These are phyloP conservation scores for Alternaria gaisen DNA, from an alignment of 2,329 filamentous ascomycete genomes.

Conservation along the genomic window DNA sequence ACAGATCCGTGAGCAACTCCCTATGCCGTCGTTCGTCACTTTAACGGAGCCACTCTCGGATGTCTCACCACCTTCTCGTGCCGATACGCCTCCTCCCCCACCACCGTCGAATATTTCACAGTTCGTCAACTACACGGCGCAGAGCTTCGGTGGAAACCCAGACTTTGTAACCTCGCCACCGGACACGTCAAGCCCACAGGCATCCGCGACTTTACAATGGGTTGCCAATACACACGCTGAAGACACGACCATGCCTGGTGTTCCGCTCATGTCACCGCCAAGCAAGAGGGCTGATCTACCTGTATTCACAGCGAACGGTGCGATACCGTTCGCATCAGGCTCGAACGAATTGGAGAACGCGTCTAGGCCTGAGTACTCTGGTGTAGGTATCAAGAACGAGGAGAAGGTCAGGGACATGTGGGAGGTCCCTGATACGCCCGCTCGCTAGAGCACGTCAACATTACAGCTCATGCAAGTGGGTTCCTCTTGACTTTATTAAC, in stretches of 20 bases:
- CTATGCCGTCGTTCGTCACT: conserved; percentile 43
- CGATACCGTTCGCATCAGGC: conserved; percentile 49
- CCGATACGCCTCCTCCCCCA: conserved; percentile 51
- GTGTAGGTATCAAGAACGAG: conserved; percentile 11
- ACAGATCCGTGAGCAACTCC: conserved; percentile 49
- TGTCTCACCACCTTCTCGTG: conserved; percentile 41
- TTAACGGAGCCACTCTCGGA: conserved; percentile 29
- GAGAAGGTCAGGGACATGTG: conserved; percentile 47
- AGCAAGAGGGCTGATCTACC: conserved; percentile 57
- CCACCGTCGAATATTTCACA: conserved; percentile 44
- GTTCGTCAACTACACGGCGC: conserved; percentile 45
- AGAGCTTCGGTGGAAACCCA: conserved; percentile 26
- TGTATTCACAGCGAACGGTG: conserved; percentile 56
- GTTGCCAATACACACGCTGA: conserved; percentile 38
- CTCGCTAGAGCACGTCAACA: conserved; percentile 19
- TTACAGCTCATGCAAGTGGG: neutral
- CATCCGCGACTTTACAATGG: conserved; percentile 41
- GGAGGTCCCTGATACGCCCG: conserved; percentile 58
- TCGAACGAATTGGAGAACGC: neutral
- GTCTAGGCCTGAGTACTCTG: conserved; percentile 7
- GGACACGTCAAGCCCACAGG: conserved; percentile 22
- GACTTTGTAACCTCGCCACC: neutral
- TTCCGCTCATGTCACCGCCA: conserved; percentile 38
- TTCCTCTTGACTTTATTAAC: neutral
- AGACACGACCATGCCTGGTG: conserved; percentile 10